A percentile compares a stretch with the other conserved stretches of the same genome.
These are phyloP conservation scores for Irpex lacteus DNA, from an alignment of 1,284 basidiomycete genomes.

Conservation along the genomic window DNA sequence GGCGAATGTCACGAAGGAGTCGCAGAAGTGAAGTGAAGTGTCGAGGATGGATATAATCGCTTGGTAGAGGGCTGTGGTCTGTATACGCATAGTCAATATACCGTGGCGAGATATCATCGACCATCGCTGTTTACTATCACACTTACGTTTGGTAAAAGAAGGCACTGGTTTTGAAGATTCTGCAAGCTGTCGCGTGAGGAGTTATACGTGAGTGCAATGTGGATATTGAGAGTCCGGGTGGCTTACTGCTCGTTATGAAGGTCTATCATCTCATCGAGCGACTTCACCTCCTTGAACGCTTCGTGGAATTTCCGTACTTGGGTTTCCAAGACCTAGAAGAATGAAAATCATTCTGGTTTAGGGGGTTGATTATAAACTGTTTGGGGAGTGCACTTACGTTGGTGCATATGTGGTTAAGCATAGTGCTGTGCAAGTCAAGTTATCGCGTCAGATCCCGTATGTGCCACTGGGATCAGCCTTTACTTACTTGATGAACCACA, in stretches of 20 bases:
- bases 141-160: constrained; percentile 62
- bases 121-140: too few relatives aligned
- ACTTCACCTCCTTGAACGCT: constrained; percentile 50
- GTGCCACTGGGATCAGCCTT: background rate
- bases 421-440: constrained; percentile 60
- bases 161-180: constrained; percentile 60
- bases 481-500: constrained; percentile 83
- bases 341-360: background rate
- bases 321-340: constrained; percentile 62
- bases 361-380: background rate
- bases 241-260: constrained; percentile 74
- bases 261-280: constrained; percentile 74
- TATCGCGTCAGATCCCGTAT: background rate
- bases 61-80: constrained; percentile 64
- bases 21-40: constrained; percentile 66
- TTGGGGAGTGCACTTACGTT: constrained; percentile 45
- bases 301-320: constrained; percentile 59
- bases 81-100: background rate
- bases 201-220: background rate
- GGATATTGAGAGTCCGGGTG: background rate
- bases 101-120: too few relatives aligned
- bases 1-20: constrained; percentile 57
- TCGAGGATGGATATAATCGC: constrained; percentile 71
- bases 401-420: constrained; percentile 72
- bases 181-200: constrained; percentile 46